Percentiles rank a stretch among this genome's conserved stretches.
Conservation (phyloP, 2,329 filamentous ascomycete genomes). For the Drechmeria coniospora region DNA sequence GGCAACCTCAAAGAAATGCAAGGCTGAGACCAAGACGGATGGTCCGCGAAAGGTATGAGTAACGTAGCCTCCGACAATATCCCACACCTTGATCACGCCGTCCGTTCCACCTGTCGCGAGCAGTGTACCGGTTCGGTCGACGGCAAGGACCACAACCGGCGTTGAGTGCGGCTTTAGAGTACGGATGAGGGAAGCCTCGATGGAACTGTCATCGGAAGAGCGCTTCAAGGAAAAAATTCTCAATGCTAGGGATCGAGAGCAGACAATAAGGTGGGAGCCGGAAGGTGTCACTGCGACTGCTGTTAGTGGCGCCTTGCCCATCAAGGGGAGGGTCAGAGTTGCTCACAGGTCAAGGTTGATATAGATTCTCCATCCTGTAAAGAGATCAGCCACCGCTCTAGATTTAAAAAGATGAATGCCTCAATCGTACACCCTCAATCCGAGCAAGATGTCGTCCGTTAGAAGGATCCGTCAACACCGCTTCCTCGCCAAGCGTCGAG, state of each 20-base stretch:
- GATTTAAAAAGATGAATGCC: too few species aligned
- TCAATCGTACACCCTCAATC: slow-evolving; percentile 62
- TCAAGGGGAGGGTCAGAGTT: too few species aligned
- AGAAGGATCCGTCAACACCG: slow-evolving; percentile 67
- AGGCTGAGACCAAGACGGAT: slow-evolving; percentile 75
- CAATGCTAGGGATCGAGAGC: slow-evolving; percentile 92
- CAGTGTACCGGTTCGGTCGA: slow-evolving; percentile 77
- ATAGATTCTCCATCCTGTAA: slow-evolving; percentile 61
- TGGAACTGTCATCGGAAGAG: slow-evolving; percentile 37
- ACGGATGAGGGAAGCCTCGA: slow-evolving; percentile 55
- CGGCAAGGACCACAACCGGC: slow-evolving; percentile 72
- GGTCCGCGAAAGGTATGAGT: slow-evolving; percentile 94
- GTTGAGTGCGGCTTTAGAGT: slow-evolving; percentile 82
- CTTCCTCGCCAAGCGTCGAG: slow-evolving; percentile 84
- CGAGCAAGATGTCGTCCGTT: slow-evolving; percentile 70
- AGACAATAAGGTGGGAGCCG: slow-evolving; percentile 74
- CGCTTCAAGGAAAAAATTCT: slow-evolving; percentile 65
- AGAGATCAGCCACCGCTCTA: slow-evolving; percentile 1
- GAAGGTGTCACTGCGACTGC: slow-evolving; percentile 88
- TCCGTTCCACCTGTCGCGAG: slow-evolving; percentile 88
- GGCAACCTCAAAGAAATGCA: slow-evolving; percentile 77
- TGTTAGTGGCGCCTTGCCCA: too few species aligned
- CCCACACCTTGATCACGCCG: slow-evolving; percentile 91
- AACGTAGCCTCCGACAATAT: slow-evolving; percentile 75
- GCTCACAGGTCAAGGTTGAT: slow-evolving; percentile 52